Evolutionary conservation across 805 yeast genomes (phyloP), one percentile per base, ranked within the genome.

Genomic region (Geotrichum ghanense): DNA sequence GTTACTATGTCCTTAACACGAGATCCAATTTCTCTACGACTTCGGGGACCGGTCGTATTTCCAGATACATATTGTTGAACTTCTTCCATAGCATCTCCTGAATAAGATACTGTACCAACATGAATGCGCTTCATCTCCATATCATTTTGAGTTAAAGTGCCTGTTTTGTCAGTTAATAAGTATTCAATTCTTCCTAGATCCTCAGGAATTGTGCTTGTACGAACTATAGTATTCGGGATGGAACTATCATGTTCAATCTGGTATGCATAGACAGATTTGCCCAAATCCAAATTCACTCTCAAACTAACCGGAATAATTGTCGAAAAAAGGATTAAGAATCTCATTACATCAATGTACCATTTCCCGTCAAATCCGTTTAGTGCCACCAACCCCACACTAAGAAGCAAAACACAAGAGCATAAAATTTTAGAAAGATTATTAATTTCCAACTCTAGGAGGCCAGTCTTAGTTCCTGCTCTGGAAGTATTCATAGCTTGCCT

Each of bases 201-300:
- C 64, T 92, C 99, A 1, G 98, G 98, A 41, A 92, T 92, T 0
- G 98, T 94, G 48, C 96, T 86, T 1, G 98, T 92, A 60, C 99
- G 78, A 3, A 94, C 99, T 45, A 94, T 78, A 0, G 97, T 89
- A 5, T 80, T 86, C 1, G 86, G 81, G 17, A 92, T 92, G 3
- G 79, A 72, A 14, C 61, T 53, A 61, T 92, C 99, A 51, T 85
- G 88, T 62, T 92, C 95, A 51, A 94, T 92, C 61, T 92, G 96
- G 50, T 85, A 79, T 1, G 97, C 96, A 60, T 92, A 92, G 1
- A 92, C 97, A 0, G 95, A 81, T 63, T 92, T 92, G 7, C 96
- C 98, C 59, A 92, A 74, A 63, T 92, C 99, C 37, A 92, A 69
- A 62, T 92, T 92, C 35, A 92, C 99, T 56, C 99, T 75, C 48